These are phyloP conservation scores for Aspergillus luchuensis DNA, from an alignment of 2,329 filamentous ascomycete species.

Conservation along the genomic window DNA sequence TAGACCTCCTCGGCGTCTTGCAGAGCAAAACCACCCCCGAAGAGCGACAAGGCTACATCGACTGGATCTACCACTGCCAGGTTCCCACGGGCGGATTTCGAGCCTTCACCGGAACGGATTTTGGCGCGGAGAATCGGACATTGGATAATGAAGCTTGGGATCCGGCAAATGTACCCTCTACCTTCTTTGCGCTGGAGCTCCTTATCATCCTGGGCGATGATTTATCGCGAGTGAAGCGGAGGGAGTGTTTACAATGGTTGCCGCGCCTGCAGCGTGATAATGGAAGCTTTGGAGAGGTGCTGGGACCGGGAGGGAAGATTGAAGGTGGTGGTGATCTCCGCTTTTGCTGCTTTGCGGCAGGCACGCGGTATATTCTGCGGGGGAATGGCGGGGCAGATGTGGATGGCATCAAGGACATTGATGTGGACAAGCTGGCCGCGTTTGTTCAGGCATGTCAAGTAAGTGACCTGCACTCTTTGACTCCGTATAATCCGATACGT, in stretches of 20 bases:
- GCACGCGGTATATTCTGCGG: slow-evolving; percentile 78
- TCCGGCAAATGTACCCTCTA: slow-evolving; percentile 82
- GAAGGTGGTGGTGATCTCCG: slow-evolving; percentile 81
- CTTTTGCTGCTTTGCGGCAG: slow-evolving; percentile 82
- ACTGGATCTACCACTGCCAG: slow-evolving; percentile 86
- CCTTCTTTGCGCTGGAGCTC: slow-evolving; percentile 80
- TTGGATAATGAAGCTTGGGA: slow-evolving; percentile 63
- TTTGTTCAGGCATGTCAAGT: slow-evolving; percentile 71
- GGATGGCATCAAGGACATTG: slow-evolving; percentile 68
- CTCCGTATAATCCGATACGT: neutral
- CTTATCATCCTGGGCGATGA: slow-evolving; percentile 68
- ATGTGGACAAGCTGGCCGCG: slow-evolving; percentile 67
- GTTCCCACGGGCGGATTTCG: slow-evolving; percentile 86
- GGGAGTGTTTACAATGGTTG: slow-evolving; percentile 72
- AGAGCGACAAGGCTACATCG: slow-evolving; percentile 59
- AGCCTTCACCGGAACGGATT: slow-evolving; percentile 72
- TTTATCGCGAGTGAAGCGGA: slow-evolving; percentile 66
- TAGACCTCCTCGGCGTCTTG: slow-evolving; percentile 75
- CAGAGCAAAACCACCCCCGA: slow-evolving; percentile 55
- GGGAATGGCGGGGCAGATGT: slow-evolving; percentile 60
- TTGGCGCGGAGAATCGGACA: slow-evolving; percentile 51
- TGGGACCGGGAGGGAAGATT: slow-evolving; percentile 62
- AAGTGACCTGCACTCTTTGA: slow-evolving; percentile 18
- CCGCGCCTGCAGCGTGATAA: slow-evolving; percentile 73
- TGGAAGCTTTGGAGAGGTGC: slow-evolving; percentile 87